Evolutionary conservation across 1,284 basidiomycete species (phyloP).

Genomic region (Mycena sp.): DNA sequence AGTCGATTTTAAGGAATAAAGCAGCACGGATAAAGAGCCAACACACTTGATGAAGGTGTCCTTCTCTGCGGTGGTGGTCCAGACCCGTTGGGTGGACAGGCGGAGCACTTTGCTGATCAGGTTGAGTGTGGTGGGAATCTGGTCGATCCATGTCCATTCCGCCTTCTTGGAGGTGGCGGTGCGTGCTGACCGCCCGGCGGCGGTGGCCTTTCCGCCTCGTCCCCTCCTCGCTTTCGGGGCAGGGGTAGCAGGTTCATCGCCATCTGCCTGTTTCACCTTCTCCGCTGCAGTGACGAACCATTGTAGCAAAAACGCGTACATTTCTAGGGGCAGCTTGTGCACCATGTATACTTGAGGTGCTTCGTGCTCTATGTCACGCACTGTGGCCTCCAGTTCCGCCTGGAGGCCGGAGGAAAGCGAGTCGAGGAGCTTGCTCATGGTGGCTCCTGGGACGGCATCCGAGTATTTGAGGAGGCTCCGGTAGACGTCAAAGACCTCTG

Average conservation of each 20-base stretch:
- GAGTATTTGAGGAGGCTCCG: constrained; percentile 81
- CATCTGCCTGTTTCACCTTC: constrained; percentile 68
- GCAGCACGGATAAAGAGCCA: background rate
- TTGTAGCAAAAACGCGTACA: constrained; percentile 87
- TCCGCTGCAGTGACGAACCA: constrained; percentile 88
- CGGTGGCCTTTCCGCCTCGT: constrained; percentile 66
- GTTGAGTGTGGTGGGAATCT: constrained; percentile 74
- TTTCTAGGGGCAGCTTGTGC: constrained; percentile 83
- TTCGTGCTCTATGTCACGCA: constrained; percentile 72
- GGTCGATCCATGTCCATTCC: constrained; percentile 82
- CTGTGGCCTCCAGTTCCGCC: constrained; percentile 73
- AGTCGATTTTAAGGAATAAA: constrained; percentile 15
- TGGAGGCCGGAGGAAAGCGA: constrained; percentile 78
- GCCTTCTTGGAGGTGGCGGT: constrained; percentile 51
- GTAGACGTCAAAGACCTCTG: constrained; percentile 80
- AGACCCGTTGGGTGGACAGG: constrained; percentile 83
- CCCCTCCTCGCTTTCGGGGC: constrained; percentile 62
- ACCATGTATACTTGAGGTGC: constrained; percentile 75
- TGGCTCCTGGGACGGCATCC: constrained; percentile 61
- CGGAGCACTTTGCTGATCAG: constrained; percentile 80
- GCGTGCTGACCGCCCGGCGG: constrained; percentile 35
- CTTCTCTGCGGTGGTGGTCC: constrained; percentile 86
- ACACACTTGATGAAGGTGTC: constrained; percentile 86
- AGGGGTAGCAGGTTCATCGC: constrained; percentile 59
- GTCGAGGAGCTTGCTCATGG: constrained; percentile 84